phyloP scores from a whole-genome alignment of 2,329 filamentous ascomycete genomes.

The Lanzia echinophila region DNA sequence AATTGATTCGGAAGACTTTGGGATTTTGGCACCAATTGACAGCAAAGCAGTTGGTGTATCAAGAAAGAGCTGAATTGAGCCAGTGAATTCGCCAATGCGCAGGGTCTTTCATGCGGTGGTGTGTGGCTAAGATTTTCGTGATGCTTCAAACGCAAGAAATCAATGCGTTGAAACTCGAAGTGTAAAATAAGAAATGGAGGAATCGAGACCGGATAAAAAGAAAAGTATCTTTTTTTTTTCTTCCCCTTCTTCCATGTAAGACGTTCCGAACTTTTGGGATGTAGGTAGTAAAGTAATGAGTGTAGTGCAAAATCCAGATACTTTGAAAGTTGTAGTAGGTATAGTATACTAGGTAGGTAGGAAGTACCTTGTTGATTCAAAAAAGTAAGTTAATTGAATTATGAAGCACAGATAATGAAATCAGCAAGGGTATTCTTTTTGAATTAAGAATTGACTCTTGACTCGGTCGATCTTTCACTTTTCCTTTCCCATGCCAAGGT shows the following conservation, averaged over 20 bases:
- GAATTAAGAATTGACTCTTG: neutral
- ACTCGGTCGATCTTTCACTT: constrained; percentile 8
- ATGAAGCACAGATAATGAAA: constrained; percentile 2
- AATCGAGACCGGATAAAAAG: constrained; percentile 2
- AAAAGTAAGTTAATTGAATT: too few relatives aligned
- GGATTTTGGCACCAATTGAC: constrained; percentile 3
- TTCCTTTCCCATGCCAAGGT: neutral
- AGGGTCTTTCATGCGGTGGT: constrained; percentile 7
- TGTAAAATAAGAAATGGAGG: neutral
- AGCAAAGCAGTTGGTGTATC: constrained; percentile 7
- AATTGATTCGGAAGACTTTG: neutral
- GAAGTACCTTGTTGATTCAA: neutral
- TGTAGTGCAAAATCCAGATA: too few relatives aligned
- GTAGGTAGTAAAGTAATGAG: too few relatives aligned
- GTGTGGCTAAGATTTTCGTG: constrained; percentile 2
- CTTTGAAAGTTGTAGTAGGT: too few relatives aligned
- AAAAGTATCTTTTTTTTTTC: neutral
- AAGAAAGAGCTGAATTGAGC: neutral
- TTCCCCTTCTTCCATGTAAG: neutral
- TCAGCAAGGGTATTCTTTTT: constrained; percentile 2
- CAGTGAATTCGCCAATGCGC: constrained; percentile 6
- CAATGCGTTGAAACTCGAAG: constrained; percentile 12
- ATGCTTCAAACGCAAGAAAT: constrained; percentile 8
- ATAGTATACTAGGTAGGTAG: too few relatives aligned
- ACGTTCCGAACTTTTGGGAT: neutral